Base-by-base conservation (phyloP, 2,329 filamentous ascomycete species). In the Elsinoe ampelina region DNA sequence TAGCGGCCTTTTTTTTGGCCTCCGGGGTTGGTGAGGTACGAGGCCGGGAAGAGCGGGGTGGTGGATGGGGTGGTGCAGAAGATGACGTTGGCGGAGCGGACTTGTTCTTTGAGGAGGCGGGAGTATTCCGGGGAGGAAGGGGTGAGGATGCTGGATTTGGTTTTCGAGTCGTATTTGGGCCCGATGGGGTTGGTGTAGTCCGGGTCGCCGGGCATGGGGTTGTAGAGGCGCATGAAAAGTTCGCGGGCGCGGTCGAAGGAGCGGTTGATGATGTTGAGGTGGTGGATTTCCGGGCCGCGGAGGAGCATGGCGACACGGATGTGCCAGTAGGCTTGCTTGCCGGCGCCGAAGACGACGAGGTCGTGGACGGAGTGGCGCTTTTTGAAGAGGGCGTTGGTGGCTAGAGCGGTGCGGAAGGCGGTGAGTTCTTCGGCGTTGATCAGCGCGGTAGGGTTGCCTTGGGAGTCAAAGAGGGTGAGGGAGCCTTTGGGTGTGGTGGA, bases 301-400 rank as follows among this genome's bases (percentile, higher is more conserved):
- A 93, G 77, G 61, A 92, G 78, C 10, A 97, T 78, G 0, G 91
- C 85, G 3, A 97, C 79, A 0, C 90, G 85, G 42, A 95, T 82
- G 68, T 96, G 92, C 91, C 91, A 97, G 74, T 92, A 95, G 11
- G 92, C 92, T 73, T 96, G 91, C 63, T 86, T 83, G 45, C 92
- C 92, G 34, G 86, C 85, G 20, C 92, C 92, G 68, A 96, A 97
- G 55, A 95, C 85, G 12, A 86, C 84, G 10, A 96, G 67, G 12
- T 84, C 88, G 66, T 85, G 84, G 41, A 95, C 85, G 26, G 80
- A 79, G 57, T 80, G 75, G 57, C 92, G 87, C 64, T 76, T 76
- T 63, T 73, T 75, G 65, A 81, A 81, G 15, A 85, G 75, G 62
- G 86, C 74, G 57, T 84, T 80, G 11, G 80, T 79, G 0, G 80